Percentiles rank a stretch among this genome's conserved stretches.
These are phyloP conservation scores for Pulveroboletus frians DNA, from an alignment of 768 basidiomycete species.

Conservation along the genomic window DNA sequence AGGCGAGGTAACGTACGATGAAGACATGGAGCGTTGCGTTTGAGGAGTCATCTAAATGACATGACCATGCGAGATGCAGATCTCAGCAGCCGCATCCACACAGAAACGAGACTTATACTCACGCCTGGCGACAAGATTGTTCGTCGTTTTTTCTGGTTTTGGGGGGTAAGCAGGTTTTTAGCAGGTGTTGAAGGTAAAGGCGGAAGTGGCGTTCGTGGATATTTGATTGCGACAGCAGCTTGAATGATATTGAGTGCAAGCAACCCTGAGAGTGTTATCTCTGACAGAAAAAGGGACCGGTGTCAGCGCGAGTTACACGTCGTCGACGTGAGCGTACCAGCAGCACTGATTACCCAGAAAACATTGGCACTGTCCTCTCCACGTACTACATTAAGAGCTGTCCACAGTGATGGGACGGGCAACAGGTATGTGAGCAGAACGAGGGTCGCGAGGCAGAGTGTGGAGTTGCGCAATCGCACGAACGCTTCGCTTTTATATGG, in stretches of 20 bases:
- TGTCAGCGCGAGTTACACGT: background rate
- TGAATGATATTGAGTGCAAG: slow-evolving; percentile 34
- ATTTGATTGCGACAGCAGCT: slow-evolving; percentile 32
- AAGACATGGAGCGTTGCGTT: slow-evolving; percentile 24
- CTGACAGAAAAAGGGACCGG: slow-evolving; percentile 11
- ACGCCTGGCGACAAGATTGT: slow-evolving; percentile 22
- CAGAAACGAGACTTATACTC: slow-evolving; percentile 1
- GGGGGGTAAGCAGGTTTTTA: slow-evolving; percentile 20
- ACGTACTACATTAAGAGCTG: slow-evolving; percentile 30
- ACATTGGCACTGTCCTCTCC: slow-evolving; percentile 1
- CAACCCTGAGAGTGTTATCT: slow-evolving; percentile 27
- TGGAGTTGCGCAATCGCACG: slow-evolving; percentile 37
- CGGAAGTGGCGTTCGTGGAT: slow-evolving; percentile 30
- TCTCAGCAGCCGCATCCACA: background rate
- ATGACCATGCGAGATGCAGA: background rate
- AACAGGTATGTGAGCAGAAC: slow-evolving; percentile 35
- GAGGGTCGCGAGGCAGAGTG: slow-evolving; percentile 29
- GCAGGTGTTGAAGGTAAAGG: slow-evolving; percentile 22
- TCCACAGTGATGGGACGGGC: slow-evolving; percentile 36
- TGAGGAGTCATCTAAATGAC: slow-evolving; percentile 23
- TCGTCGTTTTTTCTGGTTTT: slow-evolving; percentile 26
- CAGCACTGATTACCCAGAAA: slow-evolving; percentile 24
- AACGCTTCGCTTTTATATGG: slow-evolving; percentile 35
- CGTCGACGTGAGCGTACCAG: slow-evolving; percentile 22
- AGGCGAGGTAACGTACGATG: slow-evolving; percentile 29